A percentile compares a stretch with the other conserved stretches of the same genome.
These are phyloP conservation scores for Myrica gale DNA, from an alignment of 306 rosid genomes.

Conservation along the genomic window DNA sequence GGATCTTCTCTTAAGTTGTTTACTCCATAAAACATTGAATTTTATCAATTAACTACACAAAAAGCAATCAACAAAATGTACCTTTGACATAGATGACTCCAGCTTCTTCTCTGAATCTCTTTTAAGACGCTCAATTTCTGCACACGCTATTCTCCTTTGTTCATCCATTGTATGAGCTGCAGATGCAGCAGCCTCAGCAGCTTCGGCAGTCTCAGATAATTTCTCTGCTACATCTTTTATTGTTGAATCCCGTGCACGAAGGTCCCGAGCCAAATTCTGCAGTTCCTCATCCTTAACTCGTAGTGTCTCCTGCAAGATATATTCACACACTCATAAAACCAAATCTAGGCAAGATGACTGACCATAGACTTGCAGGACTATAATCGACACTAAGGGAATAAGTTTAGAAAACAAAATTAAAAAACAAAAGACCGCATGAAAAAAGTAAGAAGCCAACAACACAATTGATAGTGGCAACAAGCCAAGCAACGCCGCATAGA, in stretches of 20 bases:
- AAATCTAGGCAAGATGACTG: slow-evolving; percentile 21
- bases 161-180: slow-evolving; percentile 94
- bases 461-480: slow-evolving; percentile 6
- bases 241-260: slow-evolving; percentile 92
- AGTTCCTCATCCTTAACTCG: slow-evolving; percentile 95
- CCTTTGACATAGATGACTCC: slow-evolving; percentile 61
- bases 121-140: slow-evolving; percentile 69
- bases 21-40: background rate
- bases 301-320: slow-evolving; percentile 71
- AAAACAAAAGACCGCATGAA: background rate
- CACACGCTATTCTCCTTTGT: slow-evolving; percentile 73
- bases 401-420: background rate
- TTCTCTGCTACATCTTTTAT: slow-evolving; percentile 90
- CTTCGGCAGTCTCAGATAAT: slow-evolving; percentile 94
- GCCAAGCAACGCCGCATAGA: slow-evolving; percentile 6
- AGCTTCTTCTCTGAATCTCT: slow-evolving; percentile 59
- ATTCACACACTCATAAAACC: slow-evolving; percentile 21
- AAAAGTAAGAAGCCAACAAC: background rate
- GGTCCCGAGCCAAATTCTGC: slow-evolving; percentile 83
- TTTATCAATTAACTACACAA: background rate
- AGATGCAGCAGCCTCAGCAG: slow-evolving; percentile 98
- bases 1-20: background rate
- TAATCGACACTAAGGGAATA: slow-evolving; percentile 7
- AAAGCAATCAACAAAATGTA: slow-evolving; percentile 18
- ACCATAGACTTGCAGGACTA: slow-evolving; percentile 12